phyloP scores from a whole-genome alignment of 495 filamentous ascomycete genomes.

The Trichoderma asperelloides region DNA sequence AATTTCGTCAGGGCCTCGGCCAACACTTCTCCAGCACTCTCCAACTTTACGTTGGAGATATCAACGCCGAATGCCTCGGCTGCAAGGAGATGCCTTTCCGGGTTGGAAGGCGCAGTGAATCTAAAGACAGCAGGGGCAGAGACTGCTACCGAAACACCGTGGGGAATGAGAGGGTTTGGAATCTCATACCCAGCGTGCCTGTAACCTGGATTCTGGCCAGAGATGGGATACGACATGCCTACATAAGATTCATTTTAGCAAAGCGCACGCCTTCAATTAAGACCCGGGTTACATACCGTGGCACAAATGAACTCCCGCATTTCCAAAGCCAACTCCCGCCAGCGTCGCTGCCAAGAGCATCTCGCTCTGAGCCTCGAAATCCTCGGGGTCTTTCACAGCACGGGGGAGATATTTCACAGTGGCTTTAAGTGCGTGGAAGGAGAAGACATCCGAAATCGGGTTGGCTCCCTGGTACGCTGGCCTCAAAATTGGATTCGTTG shows the following conservation, averaged over 20 bases:
- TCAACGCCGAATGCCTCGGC: constrained; percentile 91
- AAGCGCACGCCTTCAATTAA: background rate
- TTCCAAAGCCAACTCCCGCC: constrained; percentile 93
- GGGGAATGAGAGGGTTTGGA: constrained; percentile 71
- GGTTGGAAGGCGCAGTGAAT: constrained; percentile 85
- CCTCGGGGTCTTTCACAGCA: constrained; percentile 76
- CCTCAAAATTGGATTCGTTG: constrained; percentile 79
- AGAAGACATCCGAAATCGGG: constrained; percentile 95
- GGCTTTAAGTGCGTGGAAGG: constrained; percentile 65
- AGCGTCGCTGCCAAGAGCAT: constrained; percentile 94
- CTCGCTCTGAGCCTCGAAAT: constrained; percentile 80
- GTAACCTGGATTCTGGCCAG: constrained; percentile 82
- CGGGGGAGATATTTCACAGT: constrained; percentile 88
- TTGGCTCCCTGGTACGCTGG: constrained; percentile 97
- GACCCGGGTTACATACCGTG: constrained; percentile 46
- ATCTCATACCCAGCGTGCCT: constrained; percentile 77
- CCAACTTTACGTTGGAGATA: constrained; percentile 70
- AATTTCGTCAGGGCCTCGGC: constrained; percentile 74
- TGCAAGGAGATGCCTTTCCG: constrained; percentile 79
- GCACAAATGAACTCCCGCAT: constrained; percentile 94
- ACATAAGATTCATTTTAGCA: background rate
- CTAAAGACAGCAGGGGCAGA: constrained; percentile 90
- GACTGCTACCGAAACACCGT: constrained; percentile 91
- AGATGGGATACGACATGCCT: constrained; percentile 93
- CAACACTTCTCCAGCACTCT: constrained; percentile 80